Percentiles rank a stretch among this genome's conserved stretches.
Evolutionary conservation across 345 rosid species (phyloP).

Genomic region (Firmiana major): DNA sequence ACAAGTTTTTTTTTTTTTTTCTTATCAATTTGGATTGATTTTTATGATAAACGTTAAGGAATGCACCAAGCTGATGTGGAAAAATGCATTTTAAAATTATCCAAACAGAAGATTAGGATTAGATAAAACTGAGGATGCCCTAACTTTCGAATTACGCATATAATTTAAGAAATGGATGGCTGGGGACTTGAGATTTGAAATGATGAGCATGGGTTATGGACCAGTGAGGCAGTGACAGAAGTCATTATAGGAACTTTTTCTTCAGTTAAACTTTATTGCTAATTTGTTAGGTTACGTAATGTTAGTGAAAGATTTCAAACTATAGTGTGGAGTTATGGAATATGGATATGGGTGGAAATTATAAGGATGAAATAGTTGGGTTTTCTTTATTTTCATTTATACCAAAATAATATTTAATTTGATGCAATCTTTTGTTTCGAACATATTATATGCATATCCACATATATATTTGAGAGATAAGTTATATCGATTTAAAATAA

Average conservation of each 20-base stretch:
- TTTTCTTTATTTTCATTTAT: neutral
- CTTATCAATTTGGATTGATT: too few species aligned
- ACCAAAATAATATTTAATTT: neutral
- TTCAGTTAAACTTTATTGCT: neutral
- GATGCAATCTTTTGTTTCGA: neutral
- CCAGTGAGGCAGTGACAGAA: neutral
- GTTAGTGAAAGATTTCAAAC: neutral
- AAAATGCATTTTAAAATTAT: too few species aligned
- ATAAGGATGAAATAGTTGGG: neutral
- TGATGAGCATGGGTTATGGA: neutral
- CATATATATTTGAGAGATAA: too few species aligned
- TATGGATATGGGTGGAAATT: neutral
- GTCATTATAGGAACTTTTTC: neutral
- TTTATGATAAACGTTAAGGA: too few species aligned
- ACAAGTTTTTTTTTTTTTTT: too few species aligned
- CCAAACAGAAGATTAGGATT: too few species aligned
- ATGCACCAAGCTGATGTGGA: too few species aligned
- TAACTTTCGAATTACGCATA: neutral
- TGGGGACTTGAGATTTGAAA: neutral
- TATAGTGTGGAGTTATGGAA: too few species aligned
- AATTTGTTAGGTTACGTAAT: neutral
- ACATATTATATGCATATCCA: neutral
- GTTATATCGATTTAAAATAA: too few species aligned
- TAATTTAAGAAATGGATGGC: neutral
- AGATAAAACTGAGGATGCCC: too few species aligned